Evolutionary conservation across 2,329 filamentous ascomycete species (phyloP).

Genomic region (Botrytis porri): DNA sequence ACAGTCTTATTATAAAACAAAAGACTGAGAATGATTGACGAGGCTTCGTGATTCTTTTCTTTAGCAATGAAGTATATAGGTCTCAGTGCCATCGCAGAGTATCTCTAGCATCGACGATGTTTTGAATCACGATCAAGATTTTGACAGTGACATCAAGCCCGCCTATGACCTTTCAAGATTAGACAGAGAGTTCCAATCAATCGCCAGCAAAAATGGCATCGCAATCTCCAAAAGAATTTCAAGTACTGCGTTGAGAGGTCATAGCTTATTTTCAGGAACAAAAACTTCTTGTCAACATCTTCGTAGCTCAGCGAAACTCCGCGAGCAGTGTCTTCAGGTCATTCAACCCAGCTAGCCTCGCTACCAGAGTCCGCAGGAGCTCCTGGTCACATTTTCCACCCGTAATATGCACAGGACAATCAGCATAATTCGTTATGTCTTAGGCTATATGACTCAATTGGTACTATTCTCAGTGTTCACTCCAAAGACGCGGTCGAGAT

Average conservation of each 20-base stretch:
- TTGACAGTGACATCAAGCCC: not conserved
- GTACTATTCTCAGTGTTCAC: not conserved
- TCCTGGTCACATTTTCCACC: not conserved
- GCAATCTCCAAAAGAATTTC: not conserved
- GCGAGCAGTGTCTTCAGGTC: not conserved
- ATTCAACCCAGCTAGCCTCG: not conserved
- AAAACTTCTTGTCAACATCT: not conserved
- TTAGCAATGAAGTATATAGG: too few relatives aligned
- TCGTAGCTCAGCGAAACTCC: not conserved
- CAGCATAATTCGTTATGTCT: not conserved
- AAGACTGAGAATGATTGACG: not conserved
- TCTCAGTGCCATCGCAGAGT: too few relatives aligned
- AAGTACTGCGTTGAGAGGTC: not conserved
- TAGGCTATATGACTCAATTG: not conserved
- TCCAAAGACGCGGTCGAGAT: not conserved
- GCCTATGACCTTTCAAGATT: not conserved
- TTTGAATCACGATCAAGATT: not conserved
- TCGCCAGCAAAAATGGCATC: not conserved
- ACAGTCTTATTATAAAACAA: too few relatives aligned
- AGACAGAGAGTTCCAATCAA: not conserved
- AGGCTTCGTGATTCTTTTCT: too few relatives aligned
- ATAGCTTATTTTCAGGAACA: not conserved
- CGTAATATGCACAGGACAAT: not conserved
- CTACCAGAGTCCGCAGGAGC: not conserved
- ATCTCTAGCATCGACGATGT: not conserved